A percentile compares a stretch with the other conserved stretches of the same genome.
Evolutionary conservation across 2,329 filamentous ascomycete species (phyloP).

Genomic region (Fusarium sambucinum): DNA sequence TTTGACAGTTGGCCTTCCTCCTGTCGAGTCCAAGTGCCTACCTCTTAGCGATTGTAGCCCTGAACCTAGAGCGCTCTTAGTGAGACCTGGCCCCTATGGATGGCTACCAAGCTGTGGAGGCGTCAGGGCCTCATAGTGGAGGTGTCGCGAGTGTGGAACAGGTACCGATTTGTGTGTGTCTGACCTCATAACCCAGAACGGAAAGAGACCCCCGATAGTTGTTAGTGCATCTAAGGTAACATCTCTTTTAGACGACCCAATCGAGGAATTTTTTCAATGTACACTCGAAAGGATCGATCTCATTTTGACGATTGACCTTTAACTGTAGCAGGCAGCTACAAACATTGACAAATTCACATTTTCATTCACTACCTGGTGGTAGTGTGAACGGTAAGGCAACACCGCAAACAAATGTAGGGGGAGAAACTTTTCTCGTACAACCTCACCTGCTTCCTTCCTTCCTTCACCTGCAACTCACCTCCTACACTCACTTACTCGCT

Average conservation of each 20-base stretch:
- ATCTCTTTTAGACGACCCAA: conserved; percentile 10
- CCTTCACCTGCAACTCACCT: background rate
- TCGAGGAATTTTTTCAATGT: conserved; percentile 35
- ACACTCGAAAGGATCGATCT: conserved; percentile 7
- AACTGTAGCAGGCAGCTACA: conserved; percentile 7
- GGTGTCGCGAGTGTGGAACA: conserved; percentile 5
- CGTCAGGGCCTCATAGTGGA: background rate
- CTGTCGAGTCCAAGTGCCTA: conserved; percentile 24
- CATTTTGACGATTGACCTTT: conserved; percentile 14
- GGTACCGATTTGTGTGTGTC: conserved; percentile 10
- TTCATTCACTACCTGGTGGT: background rate
- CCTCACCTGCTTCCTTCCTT: conserved; percentile 2
- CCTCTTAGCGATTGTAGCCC: conserved; percentile 17
- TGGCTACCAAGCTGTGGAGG: background rate
- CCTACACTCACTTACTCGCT: conserved; percentile 11
- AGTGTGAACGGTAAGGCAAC: background rate
- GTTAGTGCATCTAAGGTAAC: conserved; percentile 17
- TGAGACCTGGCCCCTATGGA: conserved; percentile 12
- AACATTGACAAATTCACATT: background rate
- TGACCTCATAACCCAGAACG: conserved; percentile 24
- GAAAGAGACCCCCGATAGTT: conserved; percentile 5
- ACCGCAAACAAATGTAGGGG: background rate
- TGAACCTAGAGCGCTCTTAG: background rate
- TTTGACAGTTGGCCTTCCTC: conserved; percentile 3
- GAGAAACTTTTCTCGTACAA: background rate